A percentile compares a stretch with the other conserved stretches of the same genome.
phyloP scores from a whole-genome alignment of 225 moss, liverwort and hornwort species.

The Straminergon stramineum region DNA sequence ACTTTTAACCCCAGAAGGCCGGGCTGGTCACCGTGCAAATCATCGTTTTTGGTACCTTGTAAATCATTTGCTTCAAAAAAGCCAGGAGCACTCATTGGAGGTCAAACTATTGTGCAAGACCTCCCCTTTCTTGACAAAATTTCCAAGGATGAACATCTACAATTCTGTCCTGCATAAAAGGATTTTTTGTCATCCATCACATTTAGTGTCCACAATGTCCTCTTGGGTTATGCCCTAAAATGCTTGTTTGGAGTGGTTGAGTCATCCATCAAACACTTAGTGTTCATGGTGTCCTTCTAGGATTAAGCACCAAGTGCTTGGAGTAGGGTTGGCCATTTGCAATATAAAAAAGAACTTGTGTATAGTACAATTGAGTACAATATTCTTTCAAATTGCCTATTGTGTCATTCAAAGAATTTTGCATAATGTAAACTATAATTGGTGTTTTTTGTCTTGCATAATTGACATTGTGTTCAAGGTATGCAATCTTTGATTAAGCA shows the following conservation, averaged over 20 bases:
- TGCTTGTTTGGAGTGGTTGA: no score
- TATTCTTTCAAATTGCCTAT: background rate
- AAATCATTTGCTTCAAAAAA: background rate
- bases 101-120: background rate
- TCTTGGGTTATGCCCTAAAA: no score
- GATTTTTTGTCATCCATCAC: no score
- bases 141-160: background rate
- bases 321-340: background rate
- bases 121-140: background rate
- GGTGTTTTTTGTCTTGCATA: background rate
- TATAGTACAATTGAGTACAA: background rate
- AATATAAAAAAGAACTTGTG: background rate
- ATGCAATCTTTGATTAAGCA: background rate
- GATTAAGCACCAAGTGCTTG: no score
- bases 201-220: no score
- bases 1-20: background rate
- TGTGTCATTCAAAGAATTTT: background rate
- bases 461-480: fast-evolving
- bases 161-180: background rate
- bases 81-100: background rate
- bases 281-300: background rate
- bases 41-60: background rate
- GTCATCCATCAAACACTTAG: background rate
- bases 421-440: background rate
- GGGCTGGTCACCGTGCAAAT: background rate